Conservation (phyloP, 805 yeast genomes). For the Metschnikowia cubensis region DNA sequence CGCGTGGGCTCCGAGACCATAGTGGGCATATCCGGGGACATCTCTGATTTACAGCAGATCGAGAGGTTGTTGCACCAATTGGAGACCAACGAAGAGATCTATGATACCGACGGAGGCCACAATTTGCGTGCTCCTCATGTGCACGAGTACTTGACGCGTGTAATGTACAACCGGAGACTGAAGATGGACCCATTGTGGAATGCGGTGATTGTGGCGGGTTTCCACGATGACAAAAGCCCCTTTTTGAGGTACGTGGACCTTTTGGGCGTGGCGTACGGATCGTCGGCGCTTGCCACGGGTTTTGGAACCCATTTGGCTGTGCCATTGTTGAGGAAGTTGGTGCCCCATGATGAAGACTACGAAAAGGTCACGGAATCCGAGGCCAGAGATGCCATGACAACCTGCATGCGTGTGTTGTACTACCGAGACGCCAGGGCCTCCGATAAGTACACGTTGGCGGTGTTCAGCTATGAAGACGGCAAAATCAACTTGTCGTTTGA, state of each 20-base stretch:
- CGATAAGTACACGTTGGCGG: slow-evolving; percentile 78
- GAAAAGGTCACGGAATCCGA: slow-evolving; percentile 63
- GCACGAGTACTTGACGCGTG: slow-evolving; percentile 79
- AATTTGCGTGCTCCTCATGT: slow-evolving; percentile 77
- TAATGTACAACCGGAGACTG: slow-evolving; percentile 81
- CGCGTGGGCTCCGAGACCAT: slow-evolving; percentile 81
- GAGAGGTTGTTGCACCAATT: slow-evolving; percentile 72
- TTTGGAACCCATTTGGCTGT: slow-evolving; percentile 93
- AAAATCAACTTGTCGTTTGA: slow-evolving; percentile 56
- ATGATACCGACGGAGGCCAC: slow-evolving; percentile 64
- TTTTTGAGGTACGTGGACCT: slow-evolving; percentile 84
- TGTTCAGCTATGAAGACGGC: slow-evolving; percentile 49
- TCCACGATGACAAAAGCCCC: slow-evolving; percentile 59
- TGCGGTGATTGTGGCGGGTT: slow-evolving; percentile 86
- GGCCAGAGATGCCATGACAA: slow-evolving; percentile 72
- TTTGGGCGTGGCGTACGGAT: slow-evolving; percentile 83
- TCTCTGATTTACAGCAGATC: slow-evolving; percentile 86
- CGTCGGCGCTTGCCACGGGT: slow-evolving; percentile 92
- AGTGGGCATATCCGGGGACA: slow-evolving; percentile 93
- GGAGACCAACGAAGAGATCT: slow-evolving; percentile 65
- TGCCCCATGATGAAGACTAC: slow-evolving; percentile 75
- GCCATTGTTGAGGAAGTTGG: slow-evolving; percentile 82
- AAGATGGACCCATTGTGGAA: slow-evolving; percentile 98
- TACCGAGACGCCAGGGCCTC: slow-evolving; percentile 95
- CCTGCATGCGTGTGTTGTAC: slow-evolving; percentile 89